Percentiles rank a stretch among this genome's conserved stretches.
These are phyloP conservation scores for Trametes cingulata DNA, from an alignment of 768 basidiomycete species.

Conservation along the genomic window DNA sequence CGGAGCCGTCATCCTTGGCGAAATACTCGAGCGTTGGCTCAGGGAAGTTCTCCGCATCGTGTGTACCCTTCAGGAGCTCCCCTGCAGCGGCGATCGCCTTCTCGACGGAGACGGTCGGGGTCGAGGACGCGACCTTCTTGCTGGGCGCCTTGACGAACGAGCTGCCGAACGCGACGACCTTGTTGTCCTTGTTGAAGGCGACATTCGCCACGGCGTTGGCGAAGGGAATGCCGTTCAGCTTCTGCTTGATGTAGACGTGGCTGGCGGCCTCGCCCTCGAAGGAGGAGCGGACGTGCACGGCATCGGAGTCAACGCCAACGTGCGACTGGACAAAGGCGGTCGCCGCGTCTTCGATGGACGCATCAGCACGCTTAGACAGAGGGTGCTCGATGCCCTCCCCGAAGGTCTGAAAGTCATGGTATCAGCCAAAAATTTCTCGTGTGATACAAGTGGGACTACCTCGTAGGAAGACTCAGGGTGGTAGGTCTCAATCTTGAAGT, in stretches of 20 bases:
- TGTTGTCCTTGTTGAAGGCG: slow-evolving; percentile 42
- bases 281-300: slow-evolving; percentile 23
- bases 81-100: slow-evolving; percentile 43
- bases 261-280: slow-evolving; percentile 20
- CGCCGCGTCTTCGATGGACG: slow-evolving; percentile 26
- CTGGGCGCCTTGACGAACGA: slow-evolving; percentile 42
- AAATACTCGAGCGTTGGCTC: slow-evolving; percentile 44
- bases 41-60: slow-evolving; percentile 35
- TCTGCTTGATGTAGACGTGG: slow-evolving; percentile 29
- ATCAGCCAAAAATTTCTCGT: not conserved
- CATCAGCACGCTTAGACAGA: slow-evolving; percentile 27
- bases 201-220: slow-evolving; percentile 47
- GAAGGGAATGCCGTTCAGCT: slow-evolving; percentile 37
- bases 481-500: slow-evolving; percentile 29
- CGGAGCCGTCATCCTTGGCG: slow-evolving; percentile 39
- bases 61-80: slow-evolving; percentile 39
- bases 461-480: slow-evolving; percentile 32
- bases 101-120: slow-evolving; percentile 38
- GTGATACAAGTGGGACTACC: slow-evolving; percentile 13
- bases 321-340: slow-evolving; percentile 28
- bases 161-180: slow-evolving; percentile 46
- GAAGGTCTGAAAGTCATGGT: slow-evolving; percentile 25
- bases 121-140: slow-evolving; percentile 32
- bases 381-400: slow-evolving; percentile 30
- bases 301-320: slow-evolving; percentile 20